Conservation (phyloP, 1,284 basidiomycete species). For the Melampsora americana region DNA sequence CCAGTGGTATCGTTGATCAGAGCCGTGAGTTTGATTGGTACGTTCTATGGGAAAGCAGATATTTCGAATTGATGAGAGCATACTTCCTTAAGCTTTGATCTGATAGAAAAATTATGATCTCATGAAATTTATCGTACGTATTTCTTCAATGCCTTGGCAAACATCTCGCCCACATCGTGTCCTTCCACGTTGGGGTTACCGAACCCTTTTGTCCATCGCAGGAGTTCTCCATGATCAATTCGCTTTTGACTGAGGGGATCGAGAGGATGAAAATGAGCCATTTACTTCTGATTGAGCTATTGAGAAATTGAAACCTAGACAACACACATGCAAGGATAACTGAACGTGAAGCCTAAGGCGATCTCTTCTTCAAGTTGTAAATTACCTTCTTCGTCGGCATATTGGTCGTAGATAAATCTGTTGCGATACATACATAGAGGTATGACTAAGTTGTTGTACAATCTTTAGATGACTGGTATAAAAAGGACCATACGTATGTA, state of each 20-base stretch:
- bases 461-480: not conserved
- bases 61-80: not conserved
- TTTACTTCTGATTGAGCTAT: not conserved
- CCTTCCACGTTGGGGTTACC: conserved; percentile 89
- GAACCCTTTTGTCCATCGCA: conserved; percentile 99
- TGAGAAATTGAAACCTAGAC: not conserved
- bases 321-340: conserved; percentile 52
- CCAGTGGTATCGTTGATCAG: conserved; percentile 97
- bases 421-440: not conserved
- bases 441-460: not conserved
- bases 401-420: conserved; percentile 74
- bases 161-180: conserved; percentile 86
- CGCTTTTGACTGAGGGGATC: conserved; percentile 66
- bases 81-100: conserved; percentile 51
- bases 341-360: conserved; percentile 86
- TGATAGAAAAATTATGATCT: conserved; percentile 49
- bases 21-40: conserved; percentile 73
- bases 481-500: conserved; percentile 61
- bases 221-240: conserved; percentile 91
- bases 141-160: conserved; percentile 73
- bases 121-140: conserved; percentile 53
- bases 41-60: conserved; percentile 52
- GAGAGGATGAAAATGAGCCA: not conserved
- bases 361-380: conserved; percentile 70
- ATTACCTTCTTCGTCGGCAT: conserved; percentile 62